phyloP scores from a whole-genome alignment of 441 rosid species.

The Eruca vesicaria region DNA sequence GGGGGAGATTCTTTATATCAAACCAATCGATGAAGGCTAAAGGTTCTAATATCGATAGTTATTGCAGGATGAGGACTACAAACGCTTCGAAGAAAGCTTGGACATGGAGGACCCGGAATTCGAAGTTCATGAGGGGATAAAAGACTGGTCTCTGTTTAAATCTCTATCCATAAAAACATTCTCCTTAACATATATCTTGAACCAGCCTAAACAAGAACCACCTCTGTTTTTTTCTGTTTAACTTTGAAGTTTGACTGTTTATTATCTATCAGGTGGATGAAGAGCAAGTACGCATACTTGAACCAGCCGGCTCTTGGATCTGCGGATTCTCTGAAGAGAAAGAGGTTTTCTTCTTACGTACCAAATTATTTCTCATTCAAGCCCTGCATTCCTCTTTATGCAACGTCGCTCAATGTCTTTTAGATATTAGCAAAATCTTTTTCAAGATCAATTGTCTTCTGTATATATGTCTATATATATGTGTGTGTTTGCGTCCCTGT shows the following conservation, averaged over 20 bases:
- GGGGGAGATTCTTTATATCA: not conserved
- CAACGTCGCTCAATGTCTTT: slow-evolving; percentile 75
- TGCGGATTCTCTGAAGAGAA: slow-evolving; percentile 44
- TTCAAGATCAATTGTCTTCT: slow-evolving; percentile 12
- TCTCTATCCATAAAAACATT: not conserved
- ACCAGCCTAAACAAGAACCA: not conserved
- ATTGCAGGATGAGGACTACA: slow-evolving; percentile 58
- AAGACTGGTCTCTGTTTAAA: slow-evolving; percentile 59
- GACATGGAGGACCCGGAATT: slow-evolving; percentile 35
- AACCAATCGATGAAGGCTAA: not conserved
- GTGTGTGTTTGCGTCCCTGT: slow-evolving; percentile 3
- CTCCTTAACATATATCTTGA: not conserved
- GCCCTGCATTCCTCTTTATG: slow-evolving; percentile 51
- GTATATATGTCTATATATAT: not conserved
- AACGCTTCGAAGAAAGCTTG: slow-evolving; percentile 57
- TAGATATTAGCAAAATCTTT: slow-evolving; percentile 24
- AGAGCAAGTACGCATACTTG: slow-evolving; percentile 88
- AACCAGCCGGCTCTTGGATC: slow-evolving; percentile 71
- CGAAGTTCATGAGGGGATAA: slow-evolving; percentile 65
- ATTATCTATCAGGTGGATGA: slow-evolving; percentile 62
- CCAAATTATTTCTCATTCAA: slow-evolving; percentile 66
- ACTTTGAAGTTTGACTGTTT: slow-evolving; percentile 2
- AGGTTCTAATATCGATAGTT: not conserved
- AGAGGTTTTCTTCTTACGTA: slow-evolving; percentile 46
- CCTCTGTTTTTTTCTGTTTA: not conserved